A percentile compares a stretch with the other conserved stretches of the same genome.
These are phyloP conservation scores for Tulasnella sp. DNA, from an alignment of 768 basidiomycete species.

Conservation along the genomic window DNA sequence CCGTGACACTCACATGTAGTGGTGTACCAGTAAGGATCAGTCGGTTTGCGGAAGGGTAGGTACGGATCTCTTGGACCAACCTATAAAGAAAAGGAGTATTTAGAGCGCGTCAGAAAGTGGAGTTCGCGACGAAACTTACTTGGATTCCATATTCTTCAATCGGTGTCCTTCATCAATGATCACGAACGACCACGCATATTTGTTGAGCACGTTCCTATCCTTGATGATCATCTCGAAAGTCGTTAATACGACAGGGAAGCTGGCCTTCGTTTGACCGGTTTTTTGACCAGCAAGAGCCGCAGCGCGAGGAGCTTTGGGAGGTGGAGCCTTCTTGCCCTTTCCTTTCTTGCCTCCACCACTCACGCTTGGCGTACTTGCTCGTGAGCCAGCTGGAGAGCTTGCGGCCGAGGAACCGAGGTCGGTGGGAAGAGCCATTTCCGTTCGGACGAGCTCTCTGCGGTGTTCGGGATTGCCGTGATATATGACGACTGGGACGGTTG, in stretches of 20 bases:
- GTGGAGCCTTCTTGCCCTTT: conserved; percentile 1
- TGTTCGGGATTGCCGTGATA: conserved; percentile 87
- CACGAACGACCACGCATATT: conserved; percentile 85
- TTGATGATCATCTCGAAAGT: conserved; percentile 94
- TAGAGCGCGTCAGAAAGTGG: conserved; percentile 29
- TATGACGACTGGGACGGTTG: conserved; percentile 79
- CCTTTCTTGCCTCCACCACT: conserved; percentile 3
- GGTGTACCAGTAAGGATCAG: conserved; percentile 97
- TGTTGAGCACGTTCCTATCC: conserved; percentile 66
- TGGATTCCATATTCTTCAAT: conserved; percentile 92
- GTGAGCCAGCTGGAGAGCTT: conserved; percentile 24
- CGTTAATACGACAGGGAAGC: conserved; percentile 56
- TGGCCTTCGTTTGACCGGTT: conserved; percentile 19
- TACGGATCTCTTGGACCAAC: conserved; percentile 87
- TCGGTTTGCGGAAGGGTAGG: conserved; percentile 78
- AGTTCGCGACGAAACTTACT: conserved; percentile 43
- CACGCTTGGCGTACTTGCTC: conserved; percentile 22
- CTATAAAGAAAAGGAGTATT: conserved; percentile 39
- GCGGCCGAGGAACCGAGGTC: conserved; percentile 36
- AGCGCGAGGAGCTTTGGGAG: not conserved
- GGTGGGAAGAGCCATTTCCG: conserved; percentile 21
- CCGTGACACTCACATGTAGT: conserved; percentile 66
- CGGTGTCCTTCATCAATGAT: conserved; percentile 97
- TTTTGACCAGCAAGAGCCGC: not conserved
- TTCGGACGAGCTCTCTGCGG: conserved; percentile 47